These are phyloP conservation scores for Metarhizium rileyi DNA, from an alignment of 2,329 filamentous ascomycete species.

Conservation along the genomic window DNA sequence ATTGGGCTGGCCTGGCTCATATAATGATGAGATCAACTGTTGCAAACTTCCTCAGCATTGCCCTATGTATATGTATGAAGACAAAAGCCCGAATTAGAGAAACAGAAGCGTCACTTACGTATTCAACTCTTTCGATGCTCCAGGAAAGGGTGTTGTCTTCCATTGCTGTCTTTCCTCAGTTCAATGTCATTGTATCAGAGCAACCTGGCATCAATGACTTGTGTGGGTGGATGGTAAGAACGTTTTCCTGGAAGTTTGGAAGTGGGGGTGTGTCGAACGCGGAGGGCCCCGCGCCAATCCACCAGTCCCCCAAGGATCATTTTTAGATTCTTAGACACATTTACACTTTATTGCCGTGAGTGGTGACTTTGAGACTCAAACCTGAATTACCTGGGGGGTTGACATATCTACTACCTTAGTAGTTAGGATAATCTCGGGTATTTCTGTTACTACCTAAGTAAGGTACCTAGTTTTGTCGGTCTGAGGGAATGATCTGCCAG, in stretches of 20 bases:
- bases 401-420: no score
- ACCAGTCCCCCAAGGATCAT: not conserved
- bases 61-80: not conserved
- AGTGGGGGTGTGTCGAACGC: not conserved
- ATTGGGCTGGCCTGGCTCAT: conserved; percentile 39
- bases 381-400: no score
- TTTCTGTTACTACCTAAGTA: no score
- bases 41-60: conserved; percentile 6
- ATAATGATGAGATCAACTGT: conserved; percentile 42
- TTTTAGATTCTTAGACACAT: not conserved
- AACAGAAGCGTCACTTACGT: conserved; percentile 9
- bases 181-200: conserved; percentile 3
- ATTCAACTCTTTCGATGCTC: conserved; percentile 15
- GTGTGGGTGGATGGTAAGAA: not conserved
- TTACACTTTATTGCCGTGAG: no score
- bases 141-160: conserved; percentile 11
- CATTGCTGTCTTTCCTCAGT: conserved; percentile 5
- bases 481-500: no score
- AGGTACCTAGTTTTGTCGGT: no score
- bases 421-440: no score
- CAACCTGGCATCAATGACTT: not conserved
- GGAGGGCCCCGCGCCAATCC: not conserved
- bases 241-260: not conserved
- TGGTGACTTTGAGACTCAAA: no score
- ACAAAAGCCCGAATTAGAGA: no score